phyloP scores from a whole-genome alignment of 371 early-diverging fungal species.

The Mucor irregularis region DNA sequence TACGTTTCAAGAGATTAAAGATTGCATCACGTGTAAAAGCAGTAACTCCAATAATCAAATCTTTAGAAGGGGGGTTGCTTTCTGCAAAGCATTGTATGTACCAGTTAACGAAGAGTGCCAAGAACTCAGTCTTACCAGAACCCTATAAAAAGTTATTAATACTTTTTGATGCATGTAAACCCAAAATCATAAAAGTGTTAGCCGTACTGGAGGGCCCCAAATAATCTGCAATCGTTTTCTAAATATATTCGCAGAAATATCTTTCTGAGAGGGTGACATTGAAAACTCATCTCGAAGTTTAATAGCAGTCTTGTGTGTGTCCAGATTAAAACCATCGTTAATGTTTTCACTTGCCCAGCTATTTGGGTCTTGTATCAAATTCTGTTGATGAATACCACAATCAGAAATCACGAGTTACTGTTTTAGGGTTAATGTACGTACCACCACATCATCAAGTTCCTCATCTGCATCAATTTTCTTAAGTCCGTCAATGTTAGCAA shows the following conservation, averaged over 20 bases:
- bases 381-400: conserved; percentile 9
- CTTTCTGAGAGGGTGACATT: conserved; percentile 59
- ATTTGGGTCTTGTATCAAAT: conserved; percentile 30
- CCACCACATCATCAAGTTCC: background rate
- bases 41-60: conserved; percentile 53
- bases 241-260: conserved; percentile 40
- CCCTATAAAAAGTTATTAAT: conserved; percentile 33
- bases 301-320: conserved; percentile 30
- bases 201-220: conserved; percentile 66
- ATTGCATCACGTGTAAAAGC: conserved; percentile 61
- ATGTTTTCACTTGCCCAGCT: conserved; percentile 18
- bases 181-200: background rate
- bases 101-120: conserved; percentile 52
- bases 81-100: conserved; percentile 33
- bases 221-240: conserved; percentile 49
- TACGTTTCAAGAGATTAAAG: conserved; percentile 43
- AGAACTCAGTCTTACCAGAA: conserved; percentile 62
- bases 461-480: conserved; percentile 14
- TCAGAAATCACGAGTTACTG: background rate
- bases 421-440: background rate
- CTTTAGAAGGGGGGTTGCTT: conserved; percentile 5
- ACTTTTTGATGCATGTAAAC: background rate
- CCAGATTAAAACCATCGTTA: background rate
- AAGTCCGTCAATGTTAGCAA: conserved; percentile 24
- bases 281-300: conserved; percentile 38